A percentile compares a stretch with the other conserved stretches of the same genome.
phyloP scores from a whole-genome alignment of 768 basidiomycete species.

The Wakefieldia striispora region DNA sequence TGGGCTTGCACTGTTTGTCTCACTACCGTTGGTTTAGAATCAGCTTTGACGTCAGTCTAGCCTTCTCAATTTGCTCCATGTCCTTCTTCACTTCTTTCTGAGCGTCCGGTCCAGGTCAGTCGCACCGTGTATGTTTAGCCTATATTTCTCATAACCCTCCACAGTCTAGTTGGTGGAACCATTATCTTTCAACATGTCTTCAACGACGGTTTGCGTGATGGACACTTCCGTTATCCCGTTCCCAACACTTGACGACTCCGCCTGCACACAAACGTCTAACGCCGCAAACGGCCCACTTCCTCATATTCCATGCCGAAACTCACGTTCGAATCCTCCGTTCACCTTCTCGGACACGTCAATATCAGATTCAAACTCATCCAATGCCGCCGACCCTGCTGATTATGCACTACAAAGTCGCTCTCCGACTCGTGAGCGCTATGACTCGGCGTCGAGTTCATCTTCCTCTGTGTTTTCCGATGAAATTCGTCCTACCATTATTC shows the following conservation, averaged over 20 bases:
- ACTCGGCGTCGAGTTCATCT: conserved; percentile 35
- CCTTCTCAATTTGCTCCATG: conserved; percentile 15
- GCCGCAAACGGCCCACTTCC: conserved; percentile 61
- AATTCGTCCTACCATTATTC: conserved; percentile 33
- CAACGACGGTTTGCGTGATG: conserved; percentile 24
- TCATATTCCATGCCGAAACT: conserved; percentile 53
- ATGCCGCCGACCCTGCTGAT: conserved; percentile 5
- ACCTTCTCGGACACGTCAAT: conserved; percentile 15
- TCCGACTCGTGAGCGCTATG: conserved; percentile 12
- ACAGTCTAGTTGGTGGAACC: conserved; percentile 4
- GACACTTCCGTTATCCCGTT: conserved; percentile 27
- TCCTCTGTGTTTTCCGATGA: conserved; percentile 38
- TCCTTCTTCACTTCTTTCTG: conserved; percentile 14
- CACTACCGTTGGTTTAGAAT: conserved; percentile 12
- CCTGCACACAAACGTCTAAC: conserved; percentile 43
- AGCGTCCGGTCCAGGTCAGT: conserved; percentile 8
- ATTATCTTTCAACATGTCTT: conserved; percentile 13
- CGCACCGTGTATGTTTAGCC: neutral
- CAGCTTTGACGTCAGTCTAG: conserved; percentile 8
- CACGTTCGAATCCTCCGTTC: conserved; percentile 8
- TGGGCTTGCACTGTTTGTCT: conserved; percentile 7
- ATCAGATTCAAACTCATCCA: conserved; percentile 6
- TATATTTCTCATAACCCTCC: neutral
- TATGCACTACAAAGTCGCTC: conserved; percentile 4
- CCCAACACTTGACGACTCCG: conserved; percentile 21